A percentile compares a stretch with the other conserved stretches of the same genome.
phyloP scores from a whole-genome alignment of 352 stramenopile genomes.

The Pseudoperonospora humuli region DNA sequence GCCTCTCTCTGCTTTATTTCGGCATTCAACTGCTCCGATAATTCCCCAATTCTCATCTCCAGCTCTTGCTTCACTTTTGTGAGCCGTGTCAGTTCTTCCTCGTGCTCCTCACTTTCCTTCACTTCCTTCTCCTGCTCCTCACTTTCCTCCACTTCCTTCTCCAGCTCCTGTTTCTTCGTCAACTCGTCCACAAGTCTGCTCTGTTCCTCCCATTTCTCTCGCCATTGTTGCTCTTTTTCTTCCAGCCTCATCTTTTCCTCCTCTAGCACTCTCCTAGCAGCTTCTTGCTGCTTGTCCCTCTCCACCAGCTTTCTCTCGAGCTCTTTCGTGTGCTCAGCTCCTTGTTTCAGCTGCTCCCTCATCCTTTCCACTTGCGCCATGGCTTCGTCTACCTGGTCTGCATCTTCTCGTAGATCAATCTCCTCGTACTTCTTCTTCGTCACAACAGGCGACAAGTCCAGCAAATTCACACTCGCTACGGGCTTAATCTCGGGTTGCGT shows the following conservation, averaged over 20 bases:
- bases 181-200: slow-evolving; percentile 4
- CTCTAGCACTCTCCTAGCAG: slow-evolving; percentile 1
- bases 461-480: slow-evolving; percentile 31
- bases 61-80: slow-evolving; percentile 15
- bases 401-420: slow-evolving; percentile 42
- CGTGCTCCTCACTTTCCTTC: slow-evolving; percentile 24
- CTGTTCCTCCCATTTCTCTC: slow-evolving; percentile 12
- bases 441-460: slow-evolving; percentile 34
- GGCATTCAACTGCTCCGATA: slow-evolving; percentile 16
- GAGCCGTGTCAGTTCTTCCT: slow-evolving; percentile 22
- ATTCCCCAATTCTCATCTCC: slow-evolving; percentile 15
- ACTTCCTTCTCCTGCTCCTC: slow-evolving; percentile 19
- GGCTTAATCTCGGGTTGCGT: slow-evolving; percentile 17
- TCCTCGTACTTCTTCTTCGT: slow-evolving; percentile 35
- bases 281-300: slow-evolving; percentile 15
- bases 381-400: slow-evolving; percentile 34
- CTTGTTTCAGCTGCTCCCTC: slow-evolving; percentile 27
- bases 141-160: background rate
- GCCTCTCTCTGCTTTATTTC: slow-evolving; percentile 7
- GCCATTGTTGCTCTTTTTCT: slow-evolving; percentile 8
- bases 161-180: slow-evolving; percentile 13
- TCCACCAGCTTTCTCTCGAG: slow-evolving; percentile 24
- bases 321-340: slow-evolving; percentile 23
- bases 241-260: slow-evolving; percentile 13
- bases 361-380: slow-evolving; percentile 35